These are phyloP conservation scores for Pisolithus albus DNA, from an alignment of 768 basidiomycete genomes.

Conservation along the genomic window DNA sequence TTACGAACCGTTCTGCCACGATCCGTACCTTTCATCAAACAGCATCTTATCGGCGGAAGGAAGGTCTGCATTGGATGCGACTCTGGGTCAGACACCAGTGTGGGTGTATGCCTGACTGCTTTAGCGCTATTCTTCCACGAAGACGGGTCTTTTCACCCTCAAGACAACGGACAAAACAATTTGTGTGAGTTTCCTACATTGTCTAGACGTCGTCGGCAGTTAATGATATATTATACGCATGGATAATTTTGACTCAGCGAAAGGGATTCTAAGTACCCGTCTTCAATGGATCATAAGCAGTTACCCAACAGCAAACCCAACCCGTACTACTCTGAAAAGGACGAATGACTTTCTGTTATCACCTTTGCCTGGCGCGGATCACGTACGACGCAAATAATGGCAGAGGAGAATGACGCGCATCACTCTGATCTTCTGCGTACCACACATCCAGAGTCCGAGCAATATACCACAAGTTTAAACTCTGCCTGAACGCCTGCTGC, in stretches of 20 bases:
- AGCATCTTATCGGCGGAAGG: slow-evolving; percentile 30
- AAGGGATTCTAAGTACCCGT: slow-evolving; percentile 60
- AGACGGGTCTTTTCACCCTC: slow-evolving; percentile 31
- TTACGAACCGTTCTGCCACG: slow-evolving; percentile 43
- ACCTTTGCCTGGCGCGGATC: slow-evolving; percentile 4
- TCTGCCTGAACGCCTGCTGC: slow-evolving; percentile 46
- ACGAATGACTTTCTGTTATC: slow-evolving; percentile 71
- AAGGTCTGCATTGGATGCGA: slow-evolving; percentile 47
- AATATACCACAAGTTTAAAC: slow-evolving; percentile 61
- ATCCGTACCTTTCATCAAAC: slow-evolving; percentile 39
- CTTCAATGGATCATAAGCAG: slow-evolving; percentile 84
- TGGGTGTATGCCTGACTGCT: slow-evolving; percentile 56
- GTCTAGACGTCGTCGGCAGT: neutral
- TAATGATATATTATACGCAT: neutral
- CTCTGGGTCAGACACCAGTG: slow-evolving; percentile 53
- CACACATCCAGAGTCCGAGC: slow-evolving; percentile 30
- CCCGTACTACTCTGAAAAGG: slow-evolving; percentile 70
- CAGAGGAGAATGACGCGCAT: neutral
- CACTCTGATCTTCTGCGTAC: slow-evolving; percentile 7
- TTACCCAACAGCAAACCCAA: slow-evolving; percentile 73
- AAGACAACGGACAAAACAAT: neutral
- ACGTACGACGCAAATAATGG: too few relatives aligned
- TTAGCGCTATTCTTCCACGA: slow-evolving; percentile 55
- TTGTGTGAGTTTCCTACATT: slow-evolving; percentile 17
- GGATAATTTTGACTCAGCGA: slow-evolving; percentile 29